Conservation (phyloP, 306 rosid species). For the Trifolium subterraneum region DNA sequence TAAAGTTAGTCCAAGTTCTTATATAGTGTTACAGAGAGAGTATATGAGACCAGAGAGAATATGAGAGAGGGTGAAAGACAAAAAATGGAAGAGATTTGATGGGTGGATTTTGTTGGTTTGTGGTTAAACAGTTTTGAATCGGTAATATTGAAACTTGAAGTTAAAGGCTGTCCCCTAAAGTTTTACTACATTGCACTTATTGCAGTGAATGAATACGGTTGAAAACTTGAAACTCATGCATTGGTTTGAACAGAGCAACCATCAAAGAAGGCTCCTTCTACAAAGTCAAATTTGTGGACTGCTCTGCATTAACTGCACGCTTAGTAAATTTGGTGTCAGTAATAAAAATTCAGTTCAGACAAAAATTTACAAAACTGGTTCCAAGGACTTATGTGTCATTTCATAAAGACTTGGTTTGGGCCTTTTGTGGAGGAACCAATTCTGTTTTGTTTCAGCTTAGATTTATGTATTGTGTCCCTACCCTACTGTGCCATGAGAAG, state of each 20-base stretch:
- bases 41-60: neutral
- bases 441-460: constrained; percentile 19
- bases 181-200: too few species aligned
- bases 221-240: constrained; percentile 38
- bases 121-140: constrained; percentile 25
- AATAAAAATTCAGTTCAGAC: neutral
- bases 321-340: constrained; percentile 6
- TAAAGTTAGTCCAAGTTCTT: too few species aligned
- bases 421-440: neutral
- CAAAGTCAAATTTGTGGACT: constrained; percentile 10
- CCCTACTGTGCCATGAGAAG: constrained; percentile 15
- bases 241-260: constrained; percentile 37
- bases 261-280: neutral
- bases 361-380: neutral
- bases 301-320: neutral
- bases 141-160: constrained; percentile 28
- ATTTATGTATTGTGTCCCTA: constrained; percentile 23
- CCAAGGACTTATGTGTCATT: constrained; percentile 39
- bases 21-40: too few species aligned
- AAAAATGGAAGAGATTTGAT: constrained; percentile 19
- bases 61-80: constrained; percentile 30
- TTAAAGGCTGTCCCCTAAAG: constrained; percentile 23
- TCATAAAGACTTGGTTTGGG: neutral
- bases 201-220: constrained; percentile 22
- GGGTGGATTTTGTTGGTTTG: constrained; percentile 38